Percentiles rank a stretch among this genome's conserved stretches.
These are phyloP conservation scores for Eucalyptus paniculata DNA, from an alignment of 345 rosid species.

Conservation along the genomic window DNA sequence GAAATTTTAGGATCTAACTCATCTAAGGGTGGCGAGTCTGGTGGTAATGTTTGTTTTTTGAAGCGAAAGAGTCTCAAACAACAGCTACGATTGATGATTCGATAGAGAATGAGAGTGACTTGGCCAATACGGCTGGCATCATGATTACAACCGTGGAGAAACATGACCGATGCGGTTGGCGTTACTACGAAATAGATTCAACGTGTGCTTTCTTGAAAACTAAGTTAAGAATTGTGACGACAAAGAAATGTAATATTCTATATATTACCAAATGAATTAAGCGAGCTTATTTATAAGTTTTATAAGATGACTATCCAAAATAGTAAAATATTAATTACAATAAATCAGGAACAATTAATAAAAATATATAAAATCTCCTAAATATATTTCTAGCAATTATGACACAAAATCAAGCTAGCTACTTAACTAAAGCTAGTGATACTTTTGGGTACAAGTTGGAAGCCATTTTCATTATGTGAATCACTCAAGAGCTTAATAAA, in stretches of 20 bases:
- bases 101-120: background rate
- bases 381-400: background rate
- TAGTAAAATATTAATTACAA: background rate
- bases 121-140: background rate
- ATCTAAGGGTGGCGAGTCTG: rapidly evolving
- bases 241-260: background rate
- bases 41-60: background rate
- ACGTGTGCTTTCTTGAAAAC: background rate
- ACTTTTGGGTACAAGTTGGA: background rate
- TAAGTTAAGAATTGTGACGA: background rate
- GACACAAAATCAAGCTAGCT: background rate
- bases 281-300: background rate
- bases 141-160: background rate
- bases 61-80: background rate
- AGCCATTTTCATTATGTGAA: background rate
- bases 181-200: background rate
- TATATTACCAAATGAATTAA: background rate
- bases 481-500: too few relatives aligned
- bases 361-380: background rate
- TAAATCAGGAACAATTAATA: background rate
- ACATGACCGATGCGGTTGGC: background rate
- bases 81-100: background rate
- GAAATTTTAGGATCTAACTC: background rate
- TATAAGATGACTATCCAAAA: background rate
- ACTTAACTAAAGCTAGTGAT: background rate